Evolutionary conservation across 2,329 filamentous ascomycete genomes (phyloP), one percentile per base, ranked within the genome.

Genomic region (Plectosphaerella plurivora): DNA sequence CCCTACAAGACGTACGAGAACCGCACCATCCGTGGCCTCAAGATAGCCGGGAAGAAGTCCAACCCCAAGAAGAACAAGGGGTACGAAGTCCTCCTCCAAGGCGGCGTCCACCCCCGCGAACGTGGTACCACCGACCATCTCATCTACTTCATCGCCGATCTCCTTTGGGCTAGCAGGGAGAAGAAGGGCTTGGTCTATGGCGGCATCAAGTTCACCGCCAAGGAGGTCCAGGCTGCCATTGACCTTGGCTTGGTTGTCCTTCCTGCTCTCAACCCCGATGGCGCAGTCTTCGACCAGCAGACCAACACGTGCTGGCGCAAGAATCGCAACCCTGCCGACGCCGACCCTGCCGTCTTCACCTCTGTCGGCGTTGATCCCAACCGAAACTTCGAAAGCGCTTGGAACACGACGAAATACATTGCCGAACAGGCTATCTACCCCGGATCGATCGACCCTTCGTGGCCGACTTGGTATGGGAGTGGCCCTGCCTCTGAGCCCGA

Each of bases 321-420:
- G 69, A 82, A 82, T 63, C 74, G 78, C 35, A 81, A 79, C 62
- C 58, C 64, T 1, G 62, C 65, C 6, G 49, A 49, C 10, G 50
- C 39, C 28, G 49, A 46, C 11, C 49, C 49, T 44, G 47, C 45
- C 11, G 53, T 62, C 35, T 57, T 57, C 7, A 36, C 53, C 24
- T 65, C 66, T 10, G 52, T 76, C 24, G 78, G 77, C 16, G 68
- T 81, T 33, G 79, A 82, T 57, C 65, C 82, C 48, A 82, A 82
- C 64, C 72, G 79, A 50, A 82, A 82, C 67, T 81, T 81, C 58
- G 77, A 82, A 62, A 78, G 80, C 63, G 62, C 81, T 8, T 84
- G 79, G 76, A 73, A 84, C 65, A 78, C 74, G 59, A 66, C 61
- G 33, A 66, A 66, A 51, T 64, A 69, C 47, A 81, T 78, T 62